These are phyloP conservation scores for Cylindrotheca fusiformis DNA, from an alignment of 108 stramenopile genomes.

Conservation along the genomic window DNA sequence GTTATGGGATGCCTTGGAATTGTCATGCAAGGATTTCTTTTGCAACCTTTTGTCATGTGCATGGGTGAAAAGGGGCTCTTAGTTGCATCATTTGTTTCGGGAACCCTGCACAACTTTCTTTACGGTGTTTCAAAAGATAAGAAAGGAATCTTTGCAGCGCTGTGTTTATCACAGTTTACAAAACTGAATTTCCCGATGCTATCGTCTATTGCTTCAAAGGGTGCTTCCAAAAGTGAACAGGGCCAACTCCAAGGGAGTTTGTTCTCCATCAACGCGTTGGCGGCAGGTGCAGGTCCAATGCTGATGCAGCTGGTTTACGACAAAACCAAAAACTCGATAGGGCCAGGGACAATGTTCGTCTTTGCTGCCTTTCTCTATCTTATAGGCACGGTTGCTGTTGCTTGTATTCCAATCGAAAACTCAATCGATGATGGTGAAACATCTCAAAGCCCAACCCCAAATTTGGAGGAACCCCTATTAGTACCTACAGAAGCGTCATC, in stretches of 20 bases:
- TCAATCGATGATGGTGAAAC: neutral
- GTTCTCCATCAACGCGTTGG: conserved; percentile 61
- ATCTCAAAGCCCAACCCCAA: neutral
- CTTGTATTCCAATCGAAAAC: conserved; percentile 21
- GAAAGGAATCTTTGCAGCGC: conserved; percentile 44
- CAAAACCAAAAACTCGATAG: conserved; percentile 51
- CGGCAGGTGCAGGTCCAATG: conserved; percentile 72
- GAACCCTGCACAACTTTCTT: conserved; percentile 50
- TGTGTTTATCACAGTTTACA: conserved; percentile 63
- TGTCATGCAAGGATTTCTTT: conserved; percentile 54
- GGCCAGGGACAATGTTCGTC: conserved; percentile 81
- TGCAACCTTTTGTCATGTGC: conserved; percentile 50
- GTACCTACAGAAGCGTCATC: conserved; percentile 1
- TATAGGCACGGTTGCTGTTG: conserved; percentile 45
- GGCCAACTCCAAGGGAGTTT: conserved; percentile 81
- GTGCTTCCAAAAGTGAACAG: conserved; percentile 58
- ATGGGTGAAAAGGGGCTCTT: conserved; percentile 69
- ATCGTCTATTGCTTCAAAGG: conserved; percentile 66
- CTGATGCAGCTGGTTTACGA: conserved; percentile 62
- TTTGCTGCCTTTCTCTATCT: conserved; percentile 60
- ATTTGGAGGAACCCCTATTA: neutral
- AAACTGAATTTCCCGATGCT: conserved; percentile 70
- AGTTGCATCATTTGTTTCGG: conserved; percentile 55
- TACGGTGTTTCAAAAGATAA: conserved; percentile 70
- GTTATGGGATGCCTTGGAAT: conserved; percentile 61